Base-by-base conservation (phyloP, 352 stramenopile species). In the Pythium aquatile region DNA sequence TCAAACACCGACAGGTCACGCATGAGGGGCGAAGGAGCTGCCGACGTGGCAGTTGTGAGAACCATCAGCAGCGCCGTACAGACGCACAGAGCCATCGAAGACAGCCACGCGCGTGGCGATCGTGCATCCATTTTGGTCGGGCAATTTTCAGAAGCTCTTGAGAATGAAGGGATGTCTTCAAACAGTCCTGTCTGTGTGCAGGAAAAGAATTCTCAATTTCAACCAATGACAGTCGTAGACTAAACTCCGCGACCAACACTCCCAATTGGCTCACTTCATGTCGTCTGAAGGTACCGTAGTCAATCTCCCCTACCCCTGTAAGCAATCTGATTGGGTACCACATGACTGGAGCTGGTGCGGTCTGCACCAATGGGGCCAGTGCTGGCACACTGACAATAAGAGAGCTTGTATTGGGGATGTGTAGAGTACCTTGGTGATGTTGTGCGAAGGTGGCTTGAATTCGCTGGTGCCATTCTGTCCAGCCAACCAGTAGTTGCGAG, bases 391-490 rank as follows among this genome's bases (percentile, higher is more conserved):
- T 37, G 32, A 48, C 39, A 8, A 10, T 13, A 24, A 24, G 28
- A 3, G 26, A 20, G 28, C 53, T 16, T 59, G 14, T 67, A 67
- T 67, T 62, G 3, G 10, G 53, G 20, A 44, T n/a, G n/a, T 7
- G 13, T 9, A 46, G 20, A 24, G 47, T 56, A 57, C 40, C 16
- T 0, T 37, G 0, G 16, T 28, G 11, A 51, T 16, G 66, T 72
- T 16, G 52, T 51, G 51, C 61, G 66, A 69, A 73, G 60, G 66
- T 73, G 11, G 8, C 61, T 24, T 35, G 49, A 69, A 65, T 62
- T 63, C 56, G 66, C 66, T 73, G 66, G 66, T 73, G 66, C 33
- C 65, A 66, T 72, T 68, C 61, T 68, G 66, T 73, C 66, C 66
- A 73, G 66, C 66, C 66, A 73, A 73, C 56, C 49, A 52, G 60